Evolutionary conservation across 75 land plant species (phyloP), one percentile per base, ranked within the genome.

Genomic region (Cryptomeria japonica): DNA sequence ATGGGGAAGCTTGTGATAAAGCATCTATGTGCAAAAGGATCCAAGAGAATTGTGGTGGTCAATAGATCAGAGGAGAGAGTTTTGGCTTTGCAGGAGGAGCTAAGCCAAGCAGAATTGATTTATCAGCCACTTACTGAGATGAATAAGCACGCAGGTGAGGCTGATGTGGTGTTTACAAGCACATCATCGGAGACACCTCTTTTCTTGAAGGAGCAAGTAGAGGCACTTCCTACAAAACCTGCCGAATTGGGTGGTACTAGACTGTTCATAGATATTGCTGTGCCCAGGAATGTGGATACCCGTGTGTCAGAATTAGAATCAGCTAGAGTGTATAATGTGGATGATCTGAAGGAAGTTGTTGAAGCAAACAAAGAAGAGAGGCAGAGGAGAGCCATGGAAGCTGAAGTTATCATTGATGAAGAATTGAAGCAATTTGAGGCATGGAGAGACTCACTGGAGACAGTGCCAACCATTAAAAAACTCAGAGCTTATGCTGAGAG

Each of bases 261-360:
- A 82, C 89, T 89, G 31, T 93, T 93, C 47, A 93, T 93, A 34
- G 94, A 93, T 56, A 93, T 93, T 68, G 87, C 93, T 39, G 94
- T 93, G 19, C 94, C 94, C 44, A 85, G 94, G 64, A 93, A 93
- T 84, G 93, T 93, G 28, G 87, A 80, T 55, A 84, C 91, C 22
- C 92, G 91, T 88, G 89, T 93, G 22, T 87, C 86, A 34, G 93
- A 90, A 55, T 41, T 92, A 32, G 46, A 86, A 38, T n/a, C 39
- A 31, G 72, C 89, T 38, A 42, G 72, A 28, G 80, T 93, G 16
- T 93, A 93, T 73, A 95, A 97, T 88, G 98, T 97, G 39, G 96
- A 97, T 89, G 98, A 97, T 91, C 92, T 95, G 85, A 95, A 94
- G 89, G 99, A 97, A 85, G 99, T 97, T 13, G 98, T 97, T 53